Evolutionary conservation across 2,329 filamentous ascomycete genomes (phyloP).

Genomic region (Xylaria sp.): DNA sequence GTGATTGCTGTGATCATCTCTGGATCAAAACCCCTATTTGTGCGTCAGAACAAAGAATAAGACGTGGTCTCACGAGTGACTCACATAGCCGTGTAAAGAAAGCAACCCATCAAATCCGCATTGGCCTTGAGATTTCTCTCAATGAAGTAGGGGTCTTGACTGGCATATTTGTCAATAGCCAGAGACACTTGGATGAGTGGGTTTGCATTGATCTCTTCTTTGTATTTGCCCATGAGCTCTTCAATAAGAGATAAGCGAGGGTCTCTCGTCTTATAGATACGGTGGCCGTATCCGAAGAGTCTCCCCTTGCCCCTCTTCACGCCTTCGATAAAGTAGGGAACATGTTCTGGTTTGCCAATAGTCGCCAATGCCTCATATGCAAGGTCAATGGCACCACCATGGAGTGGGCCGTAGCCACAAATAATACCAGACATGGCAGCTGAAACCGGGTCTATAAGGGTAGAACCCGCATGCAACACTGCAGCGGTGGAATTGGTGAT

Average conservation of each 20-base stretch:
- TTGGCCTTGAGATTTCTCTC: constrained; percentile 53
- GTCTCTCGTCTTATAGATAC: constrained; percentile 45
- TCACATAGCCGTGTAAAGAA: constrained; percentile 54
- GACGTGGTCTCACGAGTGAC: constrained; percentile 18
- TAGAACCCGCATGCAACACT: constrained; percentile 57
- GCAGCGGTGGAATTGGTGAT: constrained; percentile 61
- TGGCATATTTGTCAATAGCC: constrained; percentile 52
- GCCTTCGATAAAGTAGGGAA: constrained; percentile 52
- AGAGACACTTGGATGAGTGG: constrained; percentile 51
- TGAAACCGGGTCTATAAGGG: constrained; percentile 57
- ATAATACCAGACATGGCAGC: constrained; percentile 53
- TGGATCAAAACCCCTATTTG: constrained; percentile 45
- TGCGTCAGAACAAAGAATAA: constrained; percentile 18
- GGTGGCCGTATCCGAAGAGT: constrained; percentile 53
- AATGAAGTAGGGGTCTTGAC: constrained; percentile 51
- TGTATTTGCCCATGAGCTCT: constrained; percentile 41
- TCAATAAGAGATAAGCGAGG: constrained; percentile 43
- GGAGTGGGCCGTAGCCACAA: constrained; percentile 57
- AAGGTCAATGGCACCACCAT: constrained; percentile 60
- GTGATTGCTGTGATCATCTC: constrained; percentile 47
- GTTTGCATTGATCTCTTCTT: constrained; percentile 43
- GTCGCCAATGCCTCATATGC: constrained; percentile 55
- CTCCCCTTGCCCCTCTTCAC: constrained; percentile 55
- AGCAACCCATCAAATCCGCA: constrained; percentile 57
- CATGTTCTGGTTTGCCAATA: constrained; percentile 52